A percentile compares a stretch with the other conserved stretches of the same genome.
These are phyloP conservation scores for Fusarium nodosum DNA, from an alignment of 2,329 filamentous ascomycete species.

Conservation along the genomic window DNA sequence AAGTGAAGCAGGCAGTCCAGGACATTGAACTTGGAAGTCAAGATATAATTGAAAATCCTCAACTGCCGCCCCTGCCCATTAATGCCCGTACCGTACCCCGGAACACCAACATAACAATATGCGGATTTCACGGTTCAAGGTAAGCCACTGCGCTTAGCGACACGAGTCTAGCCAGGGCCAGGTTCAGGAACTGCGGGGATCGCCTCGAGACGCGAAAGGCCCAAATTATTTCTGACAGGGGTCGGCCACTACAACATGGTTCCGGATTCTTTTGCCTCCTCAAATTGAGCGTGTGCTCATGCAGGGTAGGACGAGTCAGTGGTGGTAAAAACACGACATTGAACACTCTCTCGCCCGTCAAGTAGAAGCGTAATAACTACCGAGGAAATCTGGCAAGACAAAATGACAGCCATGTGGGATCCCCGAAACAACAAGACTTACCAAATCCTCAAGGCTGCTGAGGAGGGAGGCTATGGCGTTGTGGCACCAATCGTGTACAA, in stretches of 20 bases:
- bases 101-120: no score
- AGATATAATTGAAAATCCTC: neutral
- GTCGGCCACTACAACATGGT: neutral
- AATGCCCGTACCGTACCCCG: neutral
- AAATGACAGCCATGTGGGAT: neutral
- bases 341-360: neutral
- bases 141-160: neutral
- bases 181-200: neutral
- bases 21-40: fast-evolving
- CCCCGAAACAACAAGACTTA: neutral
- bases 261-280: neutral
- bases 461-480: slow-evolving; percentile 59
- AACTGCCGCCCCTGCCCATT: neutral
- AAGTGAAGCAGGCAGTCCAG: neutral
- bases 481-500: slow-evolving; percentile 71
- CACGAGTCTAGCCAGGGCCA: neutral
- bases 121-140: neutral
- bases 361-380: neutral
- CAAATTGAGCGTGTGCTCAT: no score
- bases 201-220: neutral
- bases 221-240: neutral
- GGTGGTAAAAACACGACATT: neutral
- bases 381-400: neutral
- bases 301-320: neutral
- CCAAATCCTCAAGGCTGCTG: slow-evolving; percentile 14